Evolutionary conservation across 2,329 filamentous ascomycete species (phyloP).

Genomic region (Hyphodiscus sp.): DNA sequence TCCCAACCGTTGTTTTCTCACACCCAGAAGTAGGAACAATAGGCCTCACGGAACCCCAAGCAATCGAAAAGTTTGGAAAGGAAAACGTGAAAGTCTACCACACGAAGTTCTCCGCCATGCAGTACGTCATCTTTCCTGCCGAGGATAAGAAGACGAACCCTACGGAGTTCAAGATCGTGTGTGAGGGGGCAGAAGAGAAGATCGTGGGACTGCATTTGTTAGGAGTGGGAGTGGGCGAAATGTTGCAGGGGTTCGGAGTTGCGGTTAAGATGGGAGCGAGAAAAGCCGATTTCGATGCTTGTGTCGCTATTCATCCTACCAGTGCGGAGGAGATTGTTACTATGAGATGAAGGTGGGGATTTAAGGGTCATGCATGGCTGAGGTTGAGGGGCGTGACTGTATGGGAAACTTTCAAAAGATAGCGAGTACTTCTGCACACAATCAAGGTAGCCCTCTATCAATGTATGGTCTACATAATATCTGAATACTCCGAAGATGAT

Average conservation of each 20-base stretch:
- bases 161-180: constrained; percentile 44
- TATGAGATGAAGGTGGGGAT: constrained; percentile 7
- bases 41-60: constrained; percentile 43
- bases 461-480: too few species aligned
- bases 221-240: constrained; percentile 50
- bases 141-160: constrained; percentile 43
- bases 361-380: neutral
- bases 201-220: constrained; percentile 44
- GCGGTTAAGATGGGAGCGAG: constrained; percentile 75
- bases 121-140: constrained; percentile 37
- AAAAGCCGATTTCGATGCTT: constrained; percentile 70
- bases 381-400: too few species aligned
- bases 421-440: too few species aligned
- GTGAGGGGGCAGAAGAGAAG: constrained; percentile 41
- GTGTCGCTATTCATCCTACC: constrained; percentile 71
- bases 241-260: constrained; percentile 73
- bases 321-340: constrained; percentile 66
- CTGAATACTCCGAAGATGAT: too few species aligned
- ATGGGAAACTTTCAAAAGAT: too few species aligned
- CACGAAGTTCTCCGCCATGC: constrained; percentile 43
- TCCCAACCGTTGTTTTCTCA: constrained; percentile 46
- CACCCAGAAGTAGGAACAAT: constrained; percentile 44
- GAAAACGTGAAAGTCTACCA: constrained; percentile 44
- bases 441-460: too few species aligned
- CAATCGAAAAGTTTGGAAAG: constrained; percentile 39